phyloP scores from a whole-genome alignment of 2,329 filamentous ascomycete species.

The Colletotrichum spinosum region DNA sequence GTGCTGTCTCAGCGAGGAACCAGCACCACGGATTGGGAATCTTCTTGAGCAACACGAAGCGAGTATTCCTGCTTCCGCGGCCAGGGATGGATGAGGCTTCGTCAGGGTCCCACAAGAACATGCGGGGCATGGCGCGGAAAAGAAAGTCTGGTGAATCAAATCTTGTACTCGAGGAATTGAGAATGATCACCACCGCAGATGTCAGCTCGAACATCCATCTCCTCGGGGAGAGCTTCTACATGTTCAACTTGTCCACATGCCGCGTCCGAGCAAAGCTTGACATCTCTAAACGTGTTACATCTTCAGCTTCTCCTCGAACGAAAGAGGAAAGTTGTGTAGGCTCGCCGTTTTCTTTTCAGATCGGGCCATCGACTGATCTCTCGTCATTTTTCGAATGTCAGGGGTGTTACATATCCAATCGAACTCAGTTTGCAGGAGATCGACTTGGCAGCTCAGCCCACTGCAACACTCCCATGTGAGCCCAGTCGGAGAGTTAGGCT shows the following conservation, averaged over 20 bases:
- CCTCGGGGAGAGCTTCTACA: too few relatives aligned
- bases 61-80: constrained; percentile 20
- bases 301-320: neutral
- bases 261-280: constrained; percentile 13
- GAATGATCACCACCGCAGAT: neutral
- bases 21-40: constrained; percentile 34
- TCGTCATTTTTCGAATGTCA: neutral
- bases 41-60: constrained; percentile 18
- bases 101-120: constrained; percentile 24
- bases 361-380: constrained; percentile 16
- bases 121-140: constrained; percentile 23
- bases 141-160: constrained; percentile 14
- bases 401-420: constrained; percentile 16
- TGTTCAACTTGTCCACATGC: neutral
- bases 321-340: neutral
- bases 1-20: constrained; percentile 20
- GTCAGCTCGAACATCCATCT: neutral
- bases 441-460: constrained; percentile 13
- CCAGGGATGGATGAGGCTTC: constrained; percentile 5
- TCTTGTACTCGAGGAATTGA: constrained; percentile 11
- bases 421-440: constrained; percentile 6
- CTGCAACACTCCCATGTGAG: constrained; percentile 5
- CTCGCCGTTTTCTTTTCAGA: constrained; percentile 20
- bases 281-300: neutral
- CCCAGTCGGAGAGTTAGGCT: constrained; percentile 10